These are phyloP conservation scores for Mycoemilia scoparia DNA, from an alignment of 192 early-diverging fungal species.

Conservation along the genomic window DNA sequence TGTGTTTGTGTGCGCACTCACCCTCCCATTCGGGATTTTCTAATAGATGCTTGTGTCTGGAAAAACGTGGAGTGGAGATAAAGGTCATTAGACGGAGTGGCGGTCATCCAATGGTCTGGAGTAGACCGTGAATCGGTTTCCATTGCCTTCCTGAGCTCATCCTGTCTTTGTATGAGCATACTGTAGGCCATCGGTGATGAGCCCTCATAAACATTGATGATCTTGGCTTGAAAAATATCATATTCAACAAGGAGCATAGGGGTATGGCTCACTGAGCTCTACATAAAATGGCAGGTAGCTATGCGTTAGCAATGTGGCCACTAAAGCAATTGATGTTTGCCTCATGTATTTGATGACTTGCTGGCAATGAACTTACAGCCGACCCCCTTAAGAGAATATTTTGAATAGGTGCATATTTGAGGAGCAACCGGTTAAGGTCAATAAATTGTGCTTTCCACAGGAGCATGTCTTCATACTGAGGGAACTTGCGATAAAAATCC, in stretches of 20 bases:
- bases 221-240: conserved; percentile 8
- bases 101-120: conserved; percentile 1
- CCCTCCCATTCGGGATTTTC: conserved; percentile 18
- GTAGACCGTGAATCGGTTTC: neutral
- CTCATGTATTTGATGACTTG: too few relatives aligned
- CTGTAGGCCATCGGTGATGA: conserved; percentile 1
- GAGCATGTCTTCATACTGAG: conserved; percentile 23
- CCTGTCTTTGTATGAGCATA: conserved; percentile 10
- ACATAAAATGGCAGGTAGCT: conserved; percentile 7
- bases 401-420: conserved; percentile 28
- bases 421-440: conserved; percentile 5
- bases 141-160: conserved; percentile 21
- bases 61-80: conserved; percentile 20
- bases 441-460: conserved; percentile 29
- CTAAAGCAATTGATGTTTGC: too few relatives aligned
- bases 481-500: conserved; percentile 21
- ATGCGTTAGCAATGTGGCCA: conserved; percentile 18
- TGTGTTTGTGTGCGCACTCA: too few relatives aligned
- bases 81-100: conserved; percentile 22
- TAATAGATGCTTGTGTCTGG: conserved; percentile 12
- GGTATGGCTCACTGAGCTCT: conserved; percentile 11
- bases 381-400: too few relatives aligned
- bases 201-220: conserved; percentile 20
- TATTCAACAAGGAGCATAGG: conserved; percentile 24
- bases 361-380: too few relatives aligned